Conservation (phyloP, 2,329 filamentous ascomycete genomes). For the Fusarium miscanthi region DNA sequence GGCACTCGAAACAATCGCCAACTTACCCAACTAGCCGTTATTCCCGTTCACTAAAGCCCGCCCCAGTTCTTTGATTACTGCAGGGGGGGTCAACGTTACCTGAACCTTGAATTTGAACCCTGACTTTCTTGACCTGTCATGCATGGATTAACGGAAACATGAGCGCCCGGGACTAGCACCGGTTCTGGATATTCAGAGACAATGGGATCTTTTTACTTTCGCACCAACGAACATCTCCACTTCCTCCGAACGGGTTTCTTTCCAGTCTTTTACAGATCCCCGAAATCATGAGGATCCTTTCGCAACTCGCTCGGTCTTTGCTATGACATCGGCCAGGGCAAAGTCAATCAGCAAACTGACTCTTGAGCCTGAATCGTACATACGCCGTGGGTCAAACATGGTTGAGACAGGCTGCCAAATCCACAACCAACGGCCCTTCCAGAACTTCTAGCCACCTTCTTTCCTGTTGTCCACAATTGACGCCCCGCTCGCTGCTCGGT, state of each 20-base stretch:
- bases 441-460: constrained; percentile 16
- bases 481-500: constrained; percentile 11
- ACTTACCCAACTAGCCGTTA: constrained; percentile 5
- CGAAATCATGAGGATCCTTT: constrained; percentile 31
- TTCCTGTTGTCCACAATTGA: background rate
- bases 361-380: constrained; percentile 10
- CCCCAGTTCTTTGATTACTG: constrained; percentile 4
- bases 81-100: constrained; percentile 8
- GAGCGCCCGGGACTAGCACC: constrained; percentile 5
- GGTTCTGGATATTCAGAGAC: constrained; percentile 3
- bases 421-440: constrained; percentile 4
- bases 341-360: background rate
- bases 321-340: constrained; percentile 12
- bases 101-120: background rate
- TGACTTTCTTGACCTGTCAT: constrained; percentile 3
- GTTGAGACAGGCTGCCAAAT: constrained; percentile 13
- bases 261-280: constrained; percentile 38
- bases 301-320: constrained; percentile 4
- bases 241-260: constrained; percentile 38
- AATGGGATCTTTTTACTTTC: constrained; percentile 24
- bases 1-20: constrained; percentile 32
- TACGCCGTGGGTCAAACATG: constrained; percentile 24
- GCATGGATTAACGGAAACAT: constrained; percentile 16
- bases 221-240: constrained; percentile 28
- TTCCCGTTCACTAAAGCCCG: constrained; percentile 26